Conservation (phyloP, 2,329 filamentous ascomycete genomes). For the Rhexocercosporidium sp. region DNA sequence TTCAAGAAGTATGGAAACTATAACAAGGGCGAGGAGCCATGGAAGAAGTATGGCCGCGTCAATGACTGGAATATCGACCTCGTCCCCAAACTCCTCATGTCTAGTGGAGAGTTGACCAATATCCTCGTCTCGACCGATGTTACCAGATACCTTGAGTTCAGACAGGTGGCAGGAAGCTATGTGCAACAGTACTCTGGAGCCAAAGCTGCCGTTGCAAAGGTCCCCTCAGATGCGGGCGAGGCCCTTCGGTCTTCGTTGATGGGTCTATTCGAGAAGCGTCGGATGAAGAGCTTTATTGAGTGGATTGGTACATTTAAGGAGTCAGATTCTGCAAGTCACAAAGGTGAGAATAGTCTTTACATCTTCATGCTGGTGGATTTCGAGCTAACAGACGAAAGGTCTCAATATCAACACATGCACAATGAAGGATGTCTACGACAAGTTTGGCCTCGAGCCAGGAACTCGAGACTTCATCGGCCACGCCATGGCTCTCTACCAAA, state of each 20-base stretch:
- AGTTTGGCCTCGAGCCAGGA: slow-evolving; percentile 87
- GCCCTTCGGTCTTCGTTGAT: slow-evolving; percentile 92
- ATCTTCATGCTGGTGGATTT: background rate
- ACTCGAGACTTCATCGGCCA: slow-evolving; percentile 98
- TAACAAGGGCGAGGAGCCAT: slow-evolving; percentile 80
- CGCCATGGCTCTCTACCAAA: slow-evolving; percentile 95
- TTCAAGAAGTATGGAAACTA: slow-evolving; percentile 97
- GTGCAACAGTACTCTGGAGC: slow-evolving; percentile 86
- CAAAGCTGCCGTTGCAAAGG: slow-evolving; percentile 94
- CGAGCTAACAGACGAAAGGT: slow-evolving; percentile 56
- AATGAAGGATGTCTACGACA: slow-evolving; percentile 99
- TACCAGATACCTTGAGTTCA: slow-evolving; percentile 88
- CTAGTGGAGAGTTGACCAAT: slow-evolving; percentile 96
- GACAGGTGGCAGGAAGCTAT: slow-evolving; percentile 93
- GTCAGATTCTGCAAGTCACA: slow-evolving; percentile 84
- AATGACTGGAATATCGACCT: slow-evolving; percentile 99
- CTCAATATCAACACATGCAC: slow-evolving; percentile 79
- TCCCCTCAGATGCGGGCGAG: slow-evolving; percentile 90
- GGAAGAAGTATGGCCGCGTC: slow-evolving; percentile 95
- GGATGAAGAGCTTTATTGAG: slow-evolving; percentile 95
- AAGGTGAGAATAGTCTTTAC: slow-evolving; percentile 63
- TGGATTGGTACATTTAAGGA: slow-evolving; percentile 89
- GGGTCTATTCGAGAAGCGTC: slow-evolving; percentile 96
- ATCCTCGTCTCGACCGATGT: slow-evolving; percentile 97
- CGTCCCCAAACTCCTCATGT: slow-evolving; percentile 98